Percentiles rank a stretch among this genome's conserved stretches.
These are phyloP conservation scores for Quillaja saponaria DNA, from an alignment of 306 rosid genomes.

Conservation along the genomic window DNA sequence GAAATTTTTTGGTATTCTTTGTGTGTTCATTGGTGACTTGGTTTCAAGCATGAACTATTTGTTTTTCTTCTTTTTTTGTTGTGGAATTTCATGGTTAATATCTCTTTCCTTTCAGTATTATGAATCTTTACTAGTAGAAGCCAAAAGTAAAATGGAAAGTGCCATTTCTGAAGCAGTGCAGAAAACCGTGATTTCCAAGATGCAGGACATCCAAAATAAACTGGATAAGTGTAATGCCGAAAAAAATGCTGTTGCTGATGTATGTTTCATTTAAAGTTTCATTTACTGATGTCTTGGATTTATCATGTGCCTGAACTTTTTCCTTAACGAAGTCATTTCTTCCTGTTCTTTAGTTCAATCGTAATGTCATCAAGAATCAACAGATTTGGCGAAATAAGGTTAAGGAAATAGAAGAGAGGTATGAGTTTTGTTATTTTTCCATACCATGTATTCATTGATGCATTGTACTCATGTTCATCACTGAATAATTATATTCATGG, in stretches of 20 bases:
- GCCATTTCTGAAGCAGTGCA: constrained; percentile 74
- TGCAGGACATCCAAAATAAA: constrained; percentile 69
- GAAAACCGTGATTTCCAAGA: constrained; percentile 58
- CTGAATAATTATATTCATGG: not conserved
- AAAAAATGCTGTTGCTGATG: constrained; percentile 61
- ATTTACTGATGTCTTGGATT: constrained; percentile 4
- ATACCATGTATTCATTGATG: too few relatives aligned
- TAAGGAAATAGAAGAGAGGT: constrained; percentile 84
- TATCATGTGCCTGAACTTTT: not conserved
- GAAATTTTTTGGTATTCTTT: constrained; percentile 13
- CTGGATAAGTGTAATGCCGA: constrained; percentile 64
- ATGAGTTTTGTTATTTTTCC: too few relatives aligned
- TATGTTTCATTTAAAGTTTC: constrained; percentile 30
- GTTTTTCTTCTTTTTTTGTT: not conserved
- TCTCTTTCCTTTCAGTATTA: constrained; percentile 52
- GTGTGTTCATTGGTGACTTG: constrained; percentile 15
- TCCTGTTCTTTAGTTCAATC: constrained; percentile 54
- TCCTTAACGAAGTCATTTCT: constrained; percentile 6
- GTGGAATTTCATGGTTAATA: constrained; percentile 24
- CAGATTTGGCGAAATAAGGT: constrained; percentile 53
- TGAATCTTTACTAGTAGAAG: constrained; percentile 70
- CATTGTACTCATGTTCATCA: too few relatives aligned
- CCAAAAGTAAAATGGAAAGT: constrained; percentile 63
- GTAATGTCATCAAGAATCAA: constrained; percentile 75
- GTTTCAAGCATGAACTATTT: too few relatives aligned